Evolutionary conservation across 345 rosid species (phyloP).

Genomic region (Lepidium africanum): DNA sequence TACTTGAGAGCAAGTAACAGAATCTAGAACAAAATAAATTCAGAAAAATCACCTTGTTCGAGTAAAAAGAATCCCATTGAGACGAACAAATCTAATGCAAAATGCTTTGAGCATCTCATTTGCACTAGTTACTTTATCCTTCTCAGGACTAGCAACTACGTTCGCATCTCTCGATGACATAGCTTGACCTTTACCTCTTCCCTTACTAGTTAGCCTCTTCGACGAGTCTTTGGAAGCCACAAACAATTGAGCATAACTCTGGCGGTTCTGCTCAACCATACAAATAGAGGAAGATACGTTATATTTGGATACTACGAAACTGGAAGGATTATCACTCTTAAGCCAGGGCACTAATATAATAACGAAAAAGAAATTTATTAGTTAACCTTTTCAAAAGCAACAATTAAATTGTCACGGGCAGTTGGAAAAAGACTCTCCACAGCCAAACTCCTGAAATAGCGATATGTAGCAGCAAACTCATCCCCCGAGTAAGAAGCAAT

Average conservation of each 20-base stretch:
- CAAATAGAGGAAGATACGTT: neutral
- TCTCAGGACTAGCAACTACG: constrained; percentile 35
- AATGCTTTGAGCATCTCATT: constrained; percentile 53
- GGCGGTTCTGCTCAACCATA: constrained; percentile 54
- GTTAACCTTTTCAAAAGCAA: constrained; percentile 93
- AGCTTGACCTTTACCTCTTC: constrained; percentile 57
- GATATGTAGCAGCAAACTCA: constrained; percentile 73
- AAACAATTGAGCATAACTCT: constrained; percentile 49
- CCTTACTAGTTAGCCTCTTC: constrained; percentile 36
- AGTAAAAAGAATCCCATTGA: constrained; percentile 93
- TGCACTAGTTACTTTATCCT: constrained; percentile 37
- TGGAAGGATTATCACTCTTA: neutral
- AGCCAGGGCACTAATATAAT: neutral
- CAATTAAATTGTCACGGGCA: constrained; percentile 94
- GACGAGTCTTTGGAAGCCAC: constrained; percentile 43
- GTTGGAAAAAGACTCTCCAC: constrained; percentile 85
- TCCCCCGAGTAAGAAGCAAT: constrained; percentile 81
- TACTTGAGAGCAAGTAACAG: neutral
- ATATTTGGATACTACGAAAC: neutral
- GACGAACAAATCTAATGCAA: constrained; percentile 73
- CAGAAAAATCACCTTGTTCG: constrained; percentile 59
- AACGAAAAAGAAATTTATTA: neutral
- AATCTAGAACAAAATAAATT: neutral
- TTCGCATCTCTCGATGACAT: constrained; percentile 40
- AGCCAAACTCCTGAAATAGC: constrained; percentile 95